phyloP scores from a whole-genome alignment of 2,329 filamentous ascomycete genomes.

The Microcyclospora tardicrescens region DNA sequence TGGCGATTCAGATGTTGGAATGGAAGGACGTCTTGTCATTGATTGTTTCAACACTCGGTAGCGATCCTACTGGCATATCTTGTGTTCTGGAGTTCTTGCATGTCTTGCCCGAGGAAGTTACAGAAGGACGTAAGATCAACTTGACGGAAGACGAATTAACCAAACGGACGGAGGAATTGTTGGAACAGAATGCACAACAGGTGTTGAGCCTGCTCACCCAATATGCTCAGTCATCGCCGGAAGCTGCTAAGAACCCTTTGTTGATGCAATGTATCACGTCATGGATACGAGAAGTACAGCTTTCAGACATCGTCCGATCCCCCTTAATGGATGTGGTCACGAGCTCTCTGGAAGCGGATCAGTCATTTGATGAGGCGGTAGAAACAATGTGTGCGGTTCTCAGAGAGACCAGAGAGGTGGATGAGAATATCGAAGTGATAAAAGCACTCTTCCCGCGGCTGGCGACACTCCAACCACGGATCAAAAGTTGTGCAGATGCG shows the following conservation, averaged over 20 bases:
- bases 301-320: constrained; percentile 70
- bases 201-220: constrained; percentile 78
- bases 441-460: constrained; percentile 71
- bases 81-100: constrained; percentile 92
- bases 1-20: constrained; percentile 89
- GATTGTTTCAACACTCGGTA: constrained; percentile 66
- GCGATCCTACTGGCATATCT: constrained; percentile 63
- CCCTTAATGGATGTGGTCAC: constrained; percentile 73
- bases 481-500: constrained; percentile 59
- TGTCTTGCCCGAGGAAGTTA: constrained; percentile 96
- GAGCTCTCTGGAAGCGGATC: constrained; percentile 59
- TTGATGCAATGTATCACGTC: constrained; percentile 92
- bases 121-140: constrained; percentile 98
- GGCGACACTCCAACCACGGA: constrained; percentile 61
- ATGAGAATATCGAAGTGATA: constrained; percentile 75
- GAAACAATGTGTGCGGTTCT: constrained; percentile 90
- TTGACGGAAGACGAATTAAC: constrained; percentile 94
- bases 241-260: constrained; percentile 74
- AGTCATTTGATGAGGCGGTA: constrained; percentile 73
- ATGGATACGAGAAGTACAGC: constrained; percentile 86
- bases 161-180: constrained; percentile 71
- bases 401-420: constrained; percentile 82
- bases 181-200: constrained; percentile 79
- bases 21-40: constrained; percentile 88
- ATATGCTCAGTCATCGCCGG: constrained; percentile 86